Evolutionary conservation across 2,329 filamentous ascomycete species (phyloP).

Genomic region (Aspergillus pseudoviridinutans): DNA sequence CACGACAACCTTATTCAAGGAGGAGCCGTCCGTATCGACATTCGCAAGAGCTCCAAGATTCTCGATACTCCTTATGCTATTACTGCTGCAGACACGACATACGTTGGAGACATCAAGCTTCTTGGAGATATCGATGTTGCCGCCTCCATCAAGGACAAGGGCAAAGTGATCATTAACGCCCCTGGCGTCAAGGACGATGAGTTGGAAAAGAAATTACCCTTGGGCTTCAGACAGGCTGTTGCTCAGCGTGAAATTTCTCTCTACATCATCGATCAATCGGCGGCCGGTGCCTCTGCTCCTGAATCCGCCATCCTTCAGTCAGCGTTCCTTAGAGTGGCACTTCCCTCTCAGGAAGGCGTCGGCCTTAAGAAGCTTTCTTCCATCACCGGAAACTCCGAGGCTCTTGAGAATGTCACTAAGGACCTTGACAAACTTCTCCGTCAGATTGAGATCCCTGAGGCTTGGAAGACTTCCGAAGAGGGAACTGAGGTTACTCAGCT

Average conservation of each 20-base stretch:
- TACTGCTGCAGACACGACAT: constrained; percentile 71
- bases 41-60: constrained; percentile 76
- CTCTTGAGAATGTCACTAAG: constrained; percentile 56
- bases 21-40: constrained; percentile 76
- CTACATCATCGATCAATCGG: constrained; percentile 69
- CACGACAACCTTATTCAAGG: constrained; percentile 66
- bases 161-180: constrained; percentile 71
- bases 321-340: constrained; percentile 75
- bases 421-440: constrained; percentile 66
- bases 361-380: constrained; percentile 63
- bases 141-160: constrained; percentile 64
- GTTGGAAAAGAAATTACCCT: constrained; percentile 77
- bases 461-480: constrained; percentile 70
- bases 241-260: constrained; percentile 67
- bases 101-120: constrained; percentile 75
- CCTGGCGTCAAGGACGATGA: constrained; percentile 82
- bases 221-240: constrained; percentile 65
- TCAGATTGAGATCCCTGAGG: constrained; percentile 68
- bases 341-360: constrained; percentile 60
- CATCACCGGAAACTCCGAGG: constrained; percentile 57
- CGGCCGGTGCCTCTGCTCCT: constrained; percentile 63
- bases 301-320: constrained; percentile 70
- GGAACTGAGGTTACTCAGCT: constrained; percentile 41
- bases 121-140: constrained; percentile 74
- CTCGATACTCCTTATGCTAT: constrained; percentile 82